Conservation (phyloP, 2,329 filamentous ascomycete species). For the Fusarium oxysporum region DNA sequence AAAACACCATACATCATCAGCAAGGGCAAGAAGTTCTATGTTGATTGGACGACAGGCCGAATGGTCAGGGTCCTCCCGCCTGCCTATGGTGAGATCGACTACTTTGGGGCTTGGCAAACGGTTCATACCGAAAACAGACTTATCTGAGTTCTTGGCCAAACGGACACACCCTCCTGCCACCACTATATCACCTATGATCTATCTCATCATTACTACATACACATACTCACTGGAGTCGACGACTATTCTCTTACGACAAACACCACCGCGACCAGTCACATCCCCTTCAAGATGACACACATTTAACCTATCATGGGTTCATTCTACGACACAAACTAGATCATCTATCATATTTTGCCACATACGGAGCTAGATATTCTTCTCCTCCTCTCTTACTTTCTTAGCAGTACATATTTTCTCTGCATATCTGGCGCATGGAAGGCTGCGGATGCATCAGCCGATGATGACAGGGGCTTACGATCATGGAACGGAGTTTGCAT, state of each 20-base stretch:
- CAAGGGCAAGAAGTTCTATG: slow-evolving; percentile 68
- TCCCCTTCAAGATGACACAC: slow-evolving; percentile 5
- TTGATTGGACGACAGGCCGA: slow-evolving; percentile 69
- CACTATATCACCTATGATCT: neutral
- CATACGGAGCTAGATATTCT: neutral
- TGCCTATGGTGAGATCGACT: slow-evolving; percentile 63
- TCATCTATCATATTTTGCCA: slow-evolving; percentile 2
- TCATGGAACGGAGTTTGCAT: slow-evolving; percentile 44
- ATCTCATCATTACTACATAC: neutral
- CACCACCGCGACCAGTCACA: slow-evolving; percentile 20
- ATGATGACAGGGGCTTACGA: slow-evolving; percentile 33
- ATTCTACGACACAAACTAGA: slow-evolving; percentile 20
- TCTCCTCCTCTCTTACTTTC: slow-evolving; percentile 18
- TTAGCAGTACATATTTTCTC: slow-evolving; percentile 34
- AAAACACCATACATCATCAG: slow-evolving; percentile 69
- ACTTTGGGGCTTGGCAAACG: slow-evolving; percentile 62
- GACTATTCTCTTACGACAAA: neutral
- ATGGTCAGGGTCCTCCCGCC: slow-evolving; percentile 66
- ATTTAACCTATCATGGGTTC: neutral
- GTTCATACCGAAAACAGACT: slow-evolving; percentile 62
- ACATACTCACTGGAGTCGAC: neutral
- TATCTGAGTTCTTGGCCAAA: slow-evolving; percentile 49
- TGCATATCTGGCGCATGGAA: slow-evolving; percentile 45
- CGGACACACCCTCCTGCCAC: slow-evolving; percentile 3
- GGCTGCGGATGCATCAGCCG: slow-evolving; percentile 42